Evolutionary conservation across 192 early-diverging fungal species (phyloP).

Genomic region (Coemansia furcata): DNA sequence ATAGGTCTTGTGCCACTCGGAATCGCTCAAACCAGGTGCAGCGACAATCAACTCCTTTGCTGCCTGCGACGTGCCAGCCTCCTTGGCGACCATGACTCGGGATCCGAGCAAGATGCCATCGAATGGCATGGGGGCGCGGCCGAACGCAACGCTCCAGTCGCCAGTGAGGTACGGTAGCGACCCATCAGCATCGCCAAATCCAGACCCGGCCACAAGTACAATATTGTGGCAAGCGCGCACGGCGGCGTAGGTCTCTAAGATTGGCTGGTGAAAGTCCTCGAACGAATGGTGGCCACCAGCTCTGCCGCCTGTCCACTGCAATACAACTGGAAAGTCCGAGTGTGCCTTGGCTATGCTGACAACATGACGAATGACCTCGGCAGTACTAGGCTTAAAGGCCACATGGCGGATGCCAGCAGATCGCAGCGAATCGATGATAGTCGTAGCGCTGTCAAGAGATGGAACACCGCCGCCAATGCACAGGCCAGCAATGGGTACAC

Average conservation of each 20-base stretch:
- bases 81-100: conserved; percentile 92
- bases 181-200: conserved; percentile 84
- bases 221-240: conserved; percentile 81
- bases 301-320: conserved; percentile 97
- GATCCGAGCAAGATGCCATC: conserved; percentile 94
- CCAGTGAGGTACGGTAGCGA: conserved; percentile 91
- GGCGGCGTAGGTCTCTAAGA: conserved; percentile 63
- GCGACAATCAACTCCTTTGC: conserved; percentile 88
- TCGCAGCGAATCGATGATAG: conserved; percentile 75
- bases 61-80: conserved; percentile 69
- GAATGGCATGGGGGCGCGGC: conserved; percentile 90
- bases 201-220: conserved; percentile 84
- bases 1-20: conserved; percentile 84
- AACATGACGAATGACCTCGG: conserved; percentile 74
- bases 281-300: conserved; percentile 96
- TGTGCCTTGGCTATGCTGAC: conserved; percentile 82
- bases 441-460: conserved; percentile 76
- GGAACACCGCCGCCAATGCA: conserved; percentile 93
- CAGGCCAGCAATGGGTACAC: conserved; percentile 87
- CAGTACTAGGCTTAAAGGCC: conserved; percentile 83
- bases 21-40: conserved; percentile 76
- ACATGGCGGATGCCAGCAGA: conserved; percentile 73
- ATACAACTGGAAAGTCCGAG: conserved; percentile 82
- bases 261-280: conserved; percentile 92
- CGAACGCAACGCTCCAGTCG: conserved; percentile 81